A percentile compares a stretch with the other conserved stretches of the same genome.
Conservation (phyloP, 78 protist genomes). For the Neovahlkampfia damariscottae region DNA sequence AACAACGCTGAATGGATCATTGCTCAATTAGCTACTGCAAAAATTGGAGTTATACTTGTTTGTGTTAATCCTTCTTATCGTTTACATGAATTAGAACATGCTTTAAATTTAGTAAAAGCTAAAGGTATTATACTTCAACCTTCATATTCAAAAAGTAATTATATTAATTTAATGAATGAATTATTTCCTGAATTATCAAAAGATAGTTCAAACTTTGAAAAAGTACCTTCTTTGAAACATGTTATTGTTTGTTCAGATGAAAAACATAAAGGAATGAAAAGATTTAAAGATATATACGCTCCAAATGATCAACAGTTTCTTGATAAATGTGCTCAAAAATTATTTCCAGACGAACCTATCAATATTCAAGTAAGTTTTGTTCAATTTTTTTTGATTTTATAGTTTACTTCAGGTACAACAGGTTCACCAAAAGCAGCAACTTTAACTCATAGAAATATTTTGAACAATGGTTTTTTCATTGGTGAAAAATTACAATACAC, state of each 20-base stretch:
- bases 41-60: constrained; percentile 49
- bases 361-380: neutral
- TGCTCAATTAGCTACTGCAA: constrained; percentile 35
- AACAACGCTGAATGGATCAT: constrained; percentile 45
- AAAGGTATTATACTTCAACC: constrained; percentile 34
- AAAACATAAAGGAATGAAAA: neutral
- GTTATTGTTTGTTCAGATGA: neutral
- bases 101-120: constrained; percentile 23
- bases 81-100: constrained; percentile 27
- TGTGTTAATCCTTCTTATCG: constrained; percentile 60
- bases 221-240: constrained; percentile 15
- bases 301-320: neutral
- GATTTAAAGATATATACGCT: neutral
- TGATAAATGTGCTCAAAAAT: neutral
- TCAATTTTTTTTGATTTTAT: constrained; percentile 43
- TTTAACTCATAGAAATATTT: constrained; percentile 48
- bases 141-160: constrained; percentile 12
- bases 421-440: constrained; percentile 56
- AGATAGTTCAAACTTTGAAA: too few relatives aligned
- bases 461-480: constrained; percentile 50
- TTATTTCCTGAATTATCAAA: constrained; percentile 23
- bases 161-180: constrained; percentile 8
- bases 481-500: constrained; percentile 9
- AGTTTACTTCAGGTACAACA: constrained; percentile 54
- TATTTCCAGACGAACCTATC: neutral